Evolutionary conservation across 306 rosid species (phyloP), one percentile per base, ranked within the genome.

Genomic region (Glycine latifolia): DNA sequence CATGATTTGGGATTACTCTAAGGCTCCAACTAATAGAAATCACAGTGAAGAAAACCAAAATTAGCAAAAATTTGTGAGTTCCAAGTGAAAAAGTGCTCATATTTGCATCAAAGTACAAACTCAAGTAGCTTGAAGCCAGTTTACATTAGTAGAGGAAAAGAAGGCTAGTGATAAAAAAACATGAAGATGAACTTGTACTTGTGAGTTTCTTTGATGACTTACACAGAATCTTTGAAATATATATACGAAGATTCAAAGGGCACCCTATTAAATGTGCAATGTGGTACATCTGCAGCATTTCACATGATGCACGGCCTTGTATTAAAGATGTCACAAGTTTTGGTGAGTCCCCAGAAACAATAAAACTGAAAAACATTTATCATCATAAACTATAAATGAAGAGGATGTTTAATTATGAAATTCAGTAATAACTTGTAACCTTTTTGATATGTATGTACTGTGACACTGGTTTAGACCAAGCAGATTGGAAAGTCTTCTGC

Each of bases 271-370:
- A 94, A 92, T 92, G 95, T 83, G 20, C 81, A 82, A 75, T 69
- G 60, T 75, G 84, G 90, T 82, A 84, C 87, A 58, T 58, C 87
- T 86, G 89, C 77, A 67, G 82, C 82, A 75, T 81, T 77, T 95
- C 99, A 95, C 99, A 90, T 91, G 99, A 95, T 90, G 86, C 98
- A 82, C 86, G 92, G 85, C 89, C 67, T 56, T 56, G 59, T 62
- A 86, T 90, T 89, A 76, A 87, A 85, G 80, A 79, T 58, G 93
- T 92, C 95, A 90, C 87, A 89, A 85, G 94, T 88, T 87, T 81
- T 82, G 77, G 81, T 79, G 81, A 81, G 95, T 86, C 83, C 61
- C 41, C n/a, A 60, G 75, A 78, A 50, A 44, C 39, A 33, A 56
- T 0, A 74, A 53, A 10, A 37, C 41, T 12, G 15, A 69, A 54